A percentile compares a stretch with the other conserved stretches of the same genome.
These are phyloP conservation scores for Dalechampia spathulata DNA, from an alignment of 441 rosid genomes.

Conservation along the genomic window DNA sequence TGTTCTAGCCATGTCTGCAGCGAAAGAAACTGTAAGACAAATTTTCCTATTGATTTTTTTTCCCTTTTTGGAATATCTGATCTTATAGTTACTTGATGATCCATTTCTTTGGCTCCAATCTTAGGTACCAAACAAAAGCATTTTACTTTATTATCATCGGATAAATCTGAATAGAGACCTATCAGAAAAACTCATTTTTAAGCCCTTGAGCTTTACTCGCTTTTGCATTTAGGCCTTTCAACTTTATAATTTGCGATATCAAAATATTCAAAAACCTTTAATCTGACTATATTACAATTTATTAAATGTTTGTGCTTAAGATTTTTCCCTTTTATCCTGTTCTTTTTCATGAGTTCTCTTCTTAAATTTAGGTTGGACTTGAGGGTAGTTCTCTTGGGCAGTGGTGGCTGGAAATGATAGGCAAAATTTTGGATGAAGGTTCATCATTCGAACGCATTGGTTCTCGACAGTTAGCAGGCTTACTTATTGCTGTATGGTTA, in stretches of 20 bases:
- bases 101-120: too few relatives aligned
- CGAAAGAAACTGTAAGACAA: constrained; percentile 91
- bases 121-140: not conserved
- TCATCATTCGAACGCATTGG: constrained; percentile 88
- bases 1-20: constrained; percentile 98
- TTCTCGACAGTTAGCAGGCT: constrained; percentile 88
- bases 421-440: constrained; percentile 72
- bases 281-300: not conserved
- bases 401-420: constrained; percentile 91
- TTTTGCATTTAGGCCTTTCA: too few relatives aligned
- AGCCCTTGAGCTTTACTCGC: too few relatives aligned
- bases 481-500: constrained; percentile 86
- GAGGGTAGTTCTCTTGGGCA: constrained; percentile 97
- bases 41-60: constrained; percentile 12
- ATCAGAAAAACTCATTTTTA: too few relatives aligned
- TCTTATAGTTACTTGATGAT: not conserved
- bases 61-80: too few relatives aligned
- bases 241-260: too few relatives aligned
- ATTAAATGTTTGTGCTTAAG: not conserved
- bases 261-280: too few relatives aligned
- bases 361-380: constrained; percentile 77
- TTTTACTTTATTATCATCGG: too few relatives aligned
- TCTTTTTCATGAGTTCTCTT: not conserved
- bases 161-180: too few relatives aligned
- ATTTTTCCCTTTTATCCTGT: constrained; percentile 5